phyloP scores from a whole-genome alignment of 768 basidiomycete species.

The Ephemerocybe angulata region DNA sequence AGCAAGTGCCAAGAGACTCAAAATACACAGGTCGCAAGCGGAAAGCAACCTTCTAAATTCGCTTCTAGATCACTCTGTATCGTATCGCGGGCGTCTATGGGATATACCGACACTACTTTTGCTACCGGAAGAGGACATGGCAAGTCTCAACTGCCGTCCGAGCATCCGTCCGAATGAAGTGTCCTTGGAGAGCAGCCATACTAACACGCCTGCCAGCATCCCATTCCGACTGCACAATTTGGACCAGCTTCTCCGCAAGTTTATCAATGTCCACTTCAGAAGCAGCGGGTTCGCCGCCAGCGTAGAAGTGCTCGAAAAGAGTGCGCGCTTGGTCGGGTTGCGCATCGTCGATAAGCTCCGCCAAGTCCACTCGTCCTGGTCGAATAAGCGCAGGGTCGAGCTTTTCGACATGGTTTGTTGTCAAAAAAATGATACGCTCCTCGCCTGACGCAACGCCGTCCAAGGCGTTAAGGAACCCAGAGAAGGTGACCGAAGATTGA shows the following conservation, averaged over 20 bases:
- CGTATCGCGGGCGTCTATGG: slow-evolving; percentile 1
- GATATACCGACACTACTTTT: background rate
- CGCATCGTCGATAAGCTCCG: slow-evolving; percentile 82
- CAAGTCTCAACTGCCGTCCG: slow-evolving; percentile 51
- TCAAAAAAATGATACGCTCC: slow-evolving; percentile 98
- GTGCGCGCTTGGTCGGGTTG: slow-evolving; percentile 71
- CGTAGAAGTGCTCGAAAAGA: slow-evolving; percentile 85
- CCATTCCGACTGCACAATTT: slow-evolving; percentile 52
- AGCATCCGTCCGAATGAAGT: slow-evolving; percentile 78
- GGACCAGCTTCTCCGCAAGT: slow-evolving; percentile 51
- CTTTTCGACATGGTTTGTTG: slow-evolving; percentile 89
- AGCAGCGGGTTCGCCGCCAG: slow-evolving; percentile 36
- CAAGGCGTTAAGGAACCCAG: slow-evolving; percentile 93
- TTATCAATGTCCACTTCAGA: slow-evolving; percentile 33
- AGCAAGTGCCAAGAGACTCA: slow-evolving; percentile 78
- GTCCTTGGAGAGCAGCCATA: slow-evolving; percentile 95
- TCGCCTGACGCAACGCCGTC: slow-evolving; percentile 98
- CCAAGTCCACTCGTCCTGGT: slow-evolving; percentile 90
- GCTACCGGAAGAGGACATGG: slow-evolving; percentile 39
- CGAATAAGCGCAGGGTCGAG: slow-evolving; percentile 94
- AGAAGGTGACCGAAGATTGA: slow-evolving; percentile 95
- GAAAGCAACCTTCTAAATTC: slow-evolving; percentile 65
- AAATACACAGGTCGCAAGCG: slow-evolving; percentile 93
- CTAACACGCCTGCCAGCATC: slow-evolving; percentile 61
- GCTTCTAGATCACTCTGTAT: background rate